Evolutionary conservation across 148 eudicot genomes (phyloP).

Genomic region (Rhododendron griersonianum): DNA sequence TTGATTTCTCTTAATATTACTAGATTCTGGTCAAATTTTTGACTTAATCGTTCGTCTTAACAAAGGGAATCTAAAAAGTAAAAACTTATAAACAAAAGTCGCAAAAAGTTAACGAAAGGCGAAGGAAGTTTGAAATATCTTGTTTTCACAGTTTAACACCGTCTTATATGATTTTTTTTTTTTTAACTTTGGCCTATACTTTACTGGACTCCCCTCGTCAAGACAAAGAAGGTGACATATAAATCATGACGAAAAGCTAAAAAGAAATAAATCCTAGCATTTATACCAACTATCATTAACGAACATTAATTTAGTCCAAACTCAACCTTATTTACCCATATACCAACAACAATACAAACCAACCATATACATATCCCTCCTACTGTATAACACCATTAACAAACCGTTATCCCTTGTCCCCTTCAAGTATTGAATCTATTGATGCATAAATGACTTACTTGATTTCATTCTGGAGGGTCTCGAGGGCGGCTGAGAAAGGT

Average conservation of each 20-base stretch:
- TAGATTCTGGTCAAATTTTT: too few species aligned
- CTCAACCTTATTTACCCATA: too few species aligned
- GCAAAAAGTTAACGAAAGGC: too few species aligned
- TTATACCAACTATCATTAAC: not conserved
- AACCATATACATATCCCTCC: not conserved
- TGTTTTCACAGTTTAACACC: too few species aligned
- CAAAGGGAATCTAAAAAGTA: too few species aligned
- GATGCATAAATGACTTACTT: slow-evolving; percentile 21
- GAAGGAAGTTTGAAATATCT: too few species aligned
- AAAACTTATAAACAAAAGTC: too few species aligned
- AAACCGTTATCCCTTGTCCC: not conserved
- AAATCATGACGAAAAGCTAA: not conserved
- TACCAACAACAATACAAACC: not conserved
- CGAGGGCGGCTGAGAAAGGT: slow-evolving; percentile 44
- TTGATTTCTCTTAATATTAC: too few species aligned
- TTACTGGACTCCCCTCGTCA: too few species aligned
- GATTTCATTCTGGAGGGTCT: slow-evolving; percentile 57
- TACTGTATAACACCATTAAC: not conserved
- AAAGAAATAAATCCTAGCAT: not conserved
- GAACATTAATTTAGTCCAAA: not conserved
- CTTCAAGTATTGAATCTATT: not conserved
- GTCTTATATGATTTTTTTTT: not conserved
- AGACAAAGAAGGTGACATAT: not conserved
- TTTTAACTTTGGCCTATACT: not conserved
- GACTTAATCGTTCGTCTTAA: too few species aligned